Base-by-base conservation (phyloP, 768 basidiomycete species). In the Amanita rubescens region DNA sequence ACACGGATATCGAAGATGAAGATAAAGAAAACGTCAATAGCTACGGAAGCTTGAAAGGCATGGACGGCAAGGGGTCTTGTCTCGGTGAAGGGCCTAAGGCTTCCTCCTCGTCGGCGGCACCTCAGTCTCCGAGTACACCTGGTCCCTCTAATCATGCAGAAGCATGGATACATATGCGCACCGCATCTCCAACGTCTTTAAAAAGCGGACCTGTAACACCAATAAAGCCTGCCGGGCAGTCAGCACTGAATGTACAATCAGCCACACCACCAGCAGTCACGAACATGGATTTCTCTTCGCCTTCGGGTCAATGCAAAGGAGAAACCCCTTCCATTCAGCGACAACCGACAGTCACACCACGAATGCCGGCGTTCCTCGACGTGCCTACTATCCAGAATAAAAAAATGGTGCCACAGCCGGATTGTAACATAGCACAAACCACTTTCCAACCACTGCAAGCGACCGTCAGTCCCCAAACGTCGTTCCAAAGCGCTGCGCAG, bases 1-100 rank as follows among this genome's bases (percentile, higher is more conserved):
- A 51, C 39, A 43, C 51, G 19, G 51, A 51, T n/a, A 39, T 12
- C 12, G 51, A 51, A 27, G 37, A 35, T 5, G 49, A 51, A 42
- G 19, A 51, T 43, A 51, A 51, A 34, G 51, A 51, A 32, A 51
- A 51, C 11, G 12, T 43, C 15, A 14, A n/a, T 39, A 3, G 15
- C 6, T 14, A 27, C 25, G 34, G 4, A 8, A 19, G 27, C 14
- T 15, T 27, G 14, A 35, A 19, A 17, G 14, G 19, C 15, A 17
- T 24, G 19, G 30, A 12, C 14, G 25, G 10, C 48, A 17, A 34
- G 19, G 20, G 15, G 15, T 39, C 2, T 30, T 12, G 3, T 2
- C 12, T 3, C 17, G 27, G 5, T 51, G 22, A 7, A 19, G 35
- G 22, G 17, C 20, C 15, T 10, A 39, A 11, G 6, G 38, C 38